Evolutionary conservation across 1,284 basidiomycete species (phyloP), one percentile per base, ranked within the genome.

Genomic region (Tylopilus sp.): DNA sequence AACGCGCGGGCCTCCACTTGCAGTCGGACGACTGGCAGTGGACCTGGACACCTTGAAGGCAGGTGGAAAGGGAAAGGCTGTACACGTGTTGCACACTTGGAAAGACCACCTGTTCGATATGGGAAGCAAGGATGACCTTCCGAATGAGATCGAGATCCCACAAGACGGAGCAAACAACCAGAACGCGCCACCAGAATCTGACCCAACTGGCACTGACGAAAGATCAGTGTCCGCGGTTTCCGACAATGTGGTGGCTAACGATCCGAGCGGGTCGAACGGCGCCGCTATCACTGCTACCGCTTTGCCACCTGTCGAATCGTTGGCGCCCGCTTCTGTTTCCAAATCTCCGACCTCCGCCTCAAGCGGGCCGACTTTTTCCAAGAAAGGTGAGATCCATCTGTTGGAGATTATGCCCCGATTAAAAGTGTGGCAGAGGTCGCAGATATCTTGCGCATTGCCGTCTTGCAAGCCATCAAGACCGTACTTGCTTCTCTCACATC

Each of bases 41-140:
- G 76, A 86, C n/a, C 81, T 83, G 51, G 79, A 83, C 58, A 81
- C 81, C 57, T 72, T 88, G 62, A 71, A 79, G 39, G 79, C 80
- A 26, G 79, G 74, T 4, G 81, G 82, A 54, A 93, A 92, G 73
- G 93, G 93, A 2, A 94, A 94, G 73, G 93, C 92, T 0, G 91
- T 93, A 5, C 78, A 83, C 33, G 80, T 93, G 2, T 68, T 91
- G 54, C 91, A 94, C 72, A 86, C 87, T 2, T 91, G 89, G 87
- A 91, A 90, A 70, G 92, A 93, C 69, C 79, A 84, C 67, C 74
- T 94, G 13, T 94, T 91, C 87, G 85, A 88, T 22, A 84, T 92
- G 82, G 92, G 92, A 16, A 80, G 78, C 29, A 91, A 88, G 70
- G 62, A 69, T 12, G 88, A 91, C 53, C 82, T 84, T 10, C 91